Conservation (phyloP, 371 early-diverging fungal genomes). For the Mortierella sp. region DNA sequence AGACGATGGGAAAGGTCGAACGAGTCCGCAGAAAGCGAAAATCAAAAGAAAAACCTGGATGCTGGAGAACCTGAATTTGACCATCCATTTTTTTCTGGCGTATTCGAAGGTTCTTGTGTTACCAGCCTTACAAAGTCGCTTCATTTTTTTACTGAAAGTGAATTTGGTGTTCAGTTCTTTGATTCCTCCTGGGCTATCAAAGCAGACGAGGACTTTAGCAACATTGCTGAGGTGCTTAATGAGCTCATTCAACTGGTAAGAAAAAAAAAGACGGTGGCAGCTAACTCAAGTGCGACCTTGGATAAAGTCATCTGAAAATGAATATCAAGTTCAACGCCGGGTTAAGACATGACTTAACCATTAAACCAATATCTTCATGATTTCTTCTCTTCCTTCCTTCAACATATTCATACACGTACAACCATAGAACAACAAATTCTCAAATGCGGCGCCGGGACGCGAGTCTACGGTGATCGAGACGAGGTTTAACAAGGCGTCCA, state of each 20-base stretch:
- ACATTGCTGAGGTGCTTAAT: conserved; percentile 8
- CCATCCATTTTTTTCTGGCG: conserved; percentile 27
- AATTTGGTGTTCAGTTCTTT: conserved; percentile 6
- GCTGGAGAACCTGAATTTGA: conserved; percentile 12
- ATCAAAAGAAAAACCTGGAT: no score
- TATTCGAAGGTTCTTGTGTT: conserved; percentile 10
- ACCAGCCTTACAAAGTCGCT: conserved; percentile 26
- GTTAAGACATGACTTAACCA: not conserved
- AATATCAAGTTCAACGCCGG: no score
- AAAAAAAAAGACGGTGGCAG: not conserved
- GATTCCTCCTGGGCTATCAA: conserved; percentile 24
- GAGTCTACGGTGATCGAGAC: conserved; percentile 20
- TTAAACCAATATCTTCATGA: not conserved
- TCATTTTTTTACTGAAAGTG: conserved; percentile 30
- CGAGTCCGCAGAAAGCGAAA: not conserved
- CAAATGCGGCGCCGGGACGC: conserved; percentile 18
- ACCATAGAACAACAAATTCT: conserved; percentile 28
- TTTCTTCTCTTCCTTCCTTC: not conserved
- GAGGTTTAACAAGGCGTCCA: conserved; percentile 30
- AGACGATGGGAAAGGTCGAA: conserved; percentile 29
- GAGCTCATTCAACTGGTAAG: conserved; percentile 23
- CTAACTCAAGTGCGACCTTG: no score
- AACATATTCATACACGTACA: not conserved
- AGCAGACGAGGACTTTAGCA: conserved; percentile 27
- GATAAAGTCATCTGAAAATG: no score